phyloP scores from a whole-genome alignment of 768 basidiomycete species.

The Chlorophyllum brunneum region DNA sequence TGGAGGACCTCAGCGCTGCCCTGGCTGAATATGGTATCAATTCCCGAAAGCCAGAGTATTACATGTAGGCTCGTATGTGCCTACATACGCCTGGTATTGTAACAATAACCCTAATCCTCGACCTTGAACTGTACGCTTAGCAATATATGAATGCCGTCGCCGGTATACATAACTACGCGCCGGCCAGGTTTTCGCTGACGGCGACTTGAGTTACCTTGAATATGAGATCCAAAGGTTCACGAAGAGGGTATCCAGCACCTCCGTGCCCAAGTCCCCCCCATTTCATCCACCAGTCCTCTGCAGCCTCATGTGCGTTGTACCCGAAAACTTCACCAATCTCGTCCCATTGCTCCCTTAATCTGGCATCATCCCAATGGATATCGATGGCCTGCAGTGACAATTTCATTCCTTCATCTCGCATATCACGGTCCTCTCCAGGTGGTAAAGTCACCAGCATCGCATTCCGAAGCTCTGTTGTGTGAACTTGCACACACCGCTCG shows the following conservation, averaged over 20 bases:
- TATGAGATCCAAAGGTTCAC: slow-evolving; percentile 15
- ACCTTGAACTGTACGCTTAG: not conserved
- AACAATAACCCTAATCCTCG: not conserved
- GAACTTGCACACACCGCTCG: slow-evolving; percentile 38
- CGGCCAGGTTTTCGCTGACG: slow-evolving; percentile 5
- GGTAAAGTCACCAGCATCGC: slow-evolving; percentile 38
- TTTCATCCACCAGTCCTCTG: slow-evolving; percentile 58
- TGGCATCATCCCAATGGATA: slow-evolving; percentile 35
- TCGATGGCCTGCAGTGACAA: slow-evolving; percentile 17
- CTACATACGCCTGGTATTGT: not conserved
- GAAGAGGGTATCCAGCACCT: slow-evolving; percentile 20
- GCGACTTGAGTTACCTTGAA: slow-evolving; percentile 19
- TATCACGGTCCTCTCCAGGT: slow-evolving; percentile 36
- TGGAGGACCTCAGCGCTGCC: slow-evolving; percentile 95
- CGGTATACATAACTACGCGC: not conserved
- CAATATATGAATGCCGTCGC: not conserved
- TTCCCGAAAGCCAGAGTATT: slow-evolving; percentile 92
- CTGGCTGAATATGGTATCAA: slow-evolving; percentile 96
- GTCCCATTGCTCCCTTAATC: slow-evolving; percentile 43
- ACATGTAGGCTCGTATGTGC: slow-evolving; percentile 44
- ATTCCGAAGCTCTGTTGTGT: slow-evolving; percentile 40
- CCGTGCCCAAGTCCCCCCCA: slow-evolving; percentile 42
- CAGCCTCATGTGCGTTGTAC: slow-evolving; percentile 48
- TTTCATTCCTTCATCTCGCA: slow-evolving; percentile 36
- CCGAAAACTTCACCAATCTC: slow-evolving; percentile 42